Conservation (phyloP, 306 rosid genomes). For the Rosa rugosa region DNA sequence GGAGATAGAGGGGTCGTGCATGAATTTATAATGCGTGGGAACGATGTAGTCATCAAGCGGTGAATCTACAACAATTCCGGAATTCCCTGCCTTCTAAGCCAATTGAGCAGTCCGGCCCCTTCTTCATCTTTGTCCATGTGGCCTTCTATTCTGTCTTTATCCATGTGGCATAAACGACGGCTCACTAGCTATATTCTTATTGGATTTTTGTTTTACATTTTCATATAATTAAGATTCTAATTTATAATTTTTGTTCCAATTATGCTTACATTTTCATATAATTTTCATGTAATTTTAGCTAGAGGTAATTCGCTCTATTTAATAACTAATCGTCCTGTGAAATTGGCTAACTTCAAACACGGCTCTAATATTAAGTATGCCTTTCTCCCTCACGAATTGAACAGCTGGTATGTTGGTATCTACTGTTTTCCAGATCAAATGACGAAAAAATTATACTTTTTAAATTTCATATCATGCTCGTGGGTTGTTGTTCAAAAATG, state of each 20-base stretch:
- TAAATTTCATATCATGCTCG: background rate
- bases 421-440: background rate
- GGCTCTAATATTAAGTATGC: background rate
- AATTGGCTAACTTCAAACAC: background rate
- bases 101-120: background rate
- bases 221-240: background rate
- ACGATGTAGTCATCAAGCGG: background rate
- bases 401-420: background rate
- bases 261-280: no score
- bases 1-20: background rate
- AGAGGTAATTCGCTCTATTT: background rate
- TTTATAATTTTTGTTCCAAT: background rate
- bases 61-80: background rate
- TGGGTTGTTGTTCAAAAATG: background rate
- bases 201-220: background rate
- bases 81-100: background rate
- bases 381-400: background rate
- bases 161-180: background rate
- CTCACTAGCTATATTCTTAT: background rate
- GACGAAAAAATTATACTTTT: background rate
- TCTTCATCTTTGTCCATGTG: background rate
- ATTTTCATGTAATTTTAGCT: no score
- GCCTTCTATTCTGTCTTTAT: background rate
- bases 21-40: background rate
- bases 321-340: background rate